Percentiles rank a stretch among this genome's conserved stretches.
Evolutionary conservation across 805 yeast genomes (phyloP).

Genomic region (Komagataella populi): DNA sequence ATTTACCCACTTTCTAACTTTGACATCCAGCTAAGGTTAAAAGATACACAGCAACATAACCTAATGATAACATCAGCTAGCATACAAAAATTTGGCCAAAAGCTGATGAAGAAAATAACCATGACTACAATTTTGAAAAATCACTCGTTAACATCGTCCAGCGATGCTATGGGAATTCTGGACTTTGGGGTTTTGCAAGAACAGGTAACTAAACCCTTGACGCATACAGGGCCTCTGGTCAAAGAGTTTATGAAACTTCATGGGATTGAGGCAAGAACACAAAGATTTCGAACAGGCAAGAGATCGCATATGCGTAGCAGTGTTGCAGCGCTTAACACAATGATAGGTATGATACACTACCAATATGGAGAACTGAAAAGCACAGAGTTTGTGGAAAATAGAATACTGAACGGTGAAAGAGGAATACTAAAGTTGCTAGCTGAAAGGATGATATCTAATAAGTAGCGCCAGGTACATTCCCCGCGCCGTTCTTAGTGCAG

Average conservation of each 20-base stretch:
- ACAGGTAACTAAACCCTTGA: neutral
- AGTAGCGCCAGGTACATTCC: neutral
- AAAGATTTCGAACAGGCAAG: neutral
- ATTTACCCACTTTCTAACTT: neutral
- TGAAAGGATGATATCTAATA: neutral
- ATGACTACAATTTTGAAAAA: neutral
- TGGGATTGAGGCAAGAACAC: neutral
- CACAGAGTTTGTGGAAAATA: conserved; percentile 12
- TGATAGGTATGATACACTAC: conserved; percentile 14
- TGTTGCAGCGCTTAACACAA: conserved; percentile 6
- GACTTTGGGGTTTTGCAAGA: conserved; percentile 1
- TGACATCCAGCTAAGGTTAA: neutral
- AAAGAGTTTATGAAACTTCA: neutral
- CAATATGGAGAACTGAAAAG: conserved; percentile 10
- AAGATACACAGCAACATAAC: neutral
- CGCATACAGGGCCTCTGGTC: neutral
- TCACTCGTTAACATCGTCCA: neutral
- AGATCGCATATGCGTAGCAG: neutral
- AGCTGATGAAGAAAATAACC: neutral
- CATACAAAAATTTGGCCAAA: neutral
- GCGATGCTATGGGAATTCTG: neutral
- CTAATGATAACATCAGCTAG: neutral
- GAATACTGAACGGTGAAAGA: conserved; percentile 8
- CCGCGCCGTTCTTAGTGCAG: neutral
- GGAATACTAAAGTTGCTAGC: neutral